Evolutionary conservation across 1,139 yeast genomes (phyloP).

Genomic region (Candida glucosophila): DNA sequence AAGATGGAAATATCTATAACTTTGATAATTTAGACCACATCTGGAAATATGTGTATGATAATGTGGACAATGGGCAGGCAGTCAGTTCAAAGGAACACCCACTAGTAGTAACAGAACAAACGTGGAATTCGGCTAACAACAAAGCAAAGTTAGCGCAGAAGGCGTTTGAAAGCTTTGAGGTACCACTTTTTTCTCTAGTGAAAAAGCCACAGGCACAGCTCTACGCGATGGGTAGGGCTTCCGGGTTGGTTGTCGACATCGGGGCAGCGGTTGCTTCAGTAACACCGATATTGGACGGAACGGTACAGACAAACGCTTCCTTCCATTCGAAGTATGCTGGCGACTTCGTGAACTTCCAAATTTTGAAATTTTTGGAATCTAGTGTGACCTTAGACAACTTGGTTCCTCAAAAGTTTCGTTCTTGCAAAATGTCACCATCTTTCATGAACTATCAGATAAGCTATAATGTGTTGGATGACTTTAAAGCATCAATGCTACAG

Average conservation of each 20-base stretch:
- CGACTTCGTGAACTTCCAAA: constrained; percentile 54
- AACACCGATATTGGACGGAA: constrained; percentile 68
- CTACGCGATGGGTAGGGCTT: constrained; percentile 58
- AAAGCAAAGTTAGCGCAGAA: constrained; percentile 45
- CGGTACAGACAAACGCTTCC: constrained; percentile 51
- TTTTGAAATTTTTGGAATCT: constrained; percentile 28
- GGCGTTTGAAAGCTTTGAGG: constrained; percentile 56
- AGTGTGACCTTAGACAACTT: constrained; percentile 20
- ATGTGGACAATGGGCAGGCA: constrained; percentile 34
- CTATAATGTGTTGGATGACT: constrained; percentile 38
- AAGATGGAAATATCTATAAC: constrained; percentile 59
- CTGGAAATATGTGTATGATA: constrained; percentile 51
- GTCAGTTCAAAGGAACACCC: constrained; percentile 49
- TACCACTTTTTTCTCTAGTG: constrained; percentile 61
- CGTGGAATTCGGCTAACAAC: constrained; percentile 52
- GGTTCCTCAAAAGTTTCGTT: constrained; percentile 16
- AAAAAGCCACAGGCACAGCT: constrained; percentile 64
- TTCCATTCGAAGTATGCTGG: constrained; percentile 61
- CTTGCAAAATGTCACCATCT: constrained; percentile 26
- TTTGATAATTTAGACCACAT: constrained; percentile 52
- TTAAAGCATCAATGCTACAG: constrained; percentile 34
- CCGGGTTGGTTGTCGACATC: constrained; percentile 61
- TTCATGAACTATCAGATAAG: constrained; percentile 38
- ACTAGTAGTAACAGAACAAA: constrained; percentile 55
- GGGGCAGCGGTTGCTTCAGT: constrained; percentile 56